Conservation (phyloP, 176 grass and related monocot species). For the Rhynchospora tenuis region DNA sequence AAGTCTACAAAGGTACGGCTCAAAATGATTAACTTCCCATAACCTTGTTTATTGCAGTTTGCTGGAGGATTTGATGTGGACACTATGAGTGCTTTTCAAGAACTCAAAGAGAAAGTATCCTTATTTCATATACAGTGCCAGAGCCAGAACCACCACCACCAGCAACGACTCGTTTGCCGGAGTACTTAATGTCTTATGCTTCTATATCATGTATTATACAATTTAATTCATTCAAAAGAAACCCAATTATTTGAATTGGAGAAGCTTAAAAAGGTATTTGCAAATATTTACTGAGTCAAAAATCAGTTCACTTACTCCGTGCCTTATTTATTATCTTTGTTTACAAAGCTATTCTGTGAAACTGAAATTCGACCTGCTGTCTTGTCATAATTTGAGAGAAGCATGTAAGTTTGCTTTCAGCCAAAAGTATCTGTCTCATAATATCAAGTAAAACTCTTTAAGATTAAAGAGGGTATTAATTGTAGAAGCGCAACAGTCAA, state of each 20-base stretch:
- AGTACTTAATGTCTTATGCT: conserved; percentile 19
- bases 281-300: neutral
- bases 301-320: neutral
- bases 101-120: conserved; percentile 89
- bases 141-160: conserved; percentile 39
- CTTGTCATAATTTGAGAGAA: neutral
- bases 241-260: conserved; percentile 19
- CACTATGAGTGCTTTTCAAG: conserved; percentile 93
- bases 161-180: conserved; percentile 51
- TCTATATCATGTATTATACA: conserved; percentile 19
- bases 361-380: neutral
- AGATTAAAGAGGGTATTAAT: neutral
- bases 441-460: neutral
- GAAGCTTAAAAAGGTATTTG: neutral
- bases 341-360: neutral
- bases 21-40: neutral
- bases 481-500: neutral
- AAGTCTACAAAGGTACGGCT: neutral
- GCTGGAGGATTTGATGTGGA: conserved; percentile 87
- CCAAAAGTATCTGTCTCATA: neutral
- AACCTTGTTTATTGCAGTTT: conserved; percentile 43
- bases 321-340: neutral
- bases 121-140: conserved; percentile 49
- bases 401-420: neutral
- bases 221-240: conserved; percentile 22